Percentiles rank a stretch among this genome's conserved stretches.
phyloP scores from a whole-genome alignment of 176 grass and related monocot genomes.

The Microstegium vimineum region DNA sequence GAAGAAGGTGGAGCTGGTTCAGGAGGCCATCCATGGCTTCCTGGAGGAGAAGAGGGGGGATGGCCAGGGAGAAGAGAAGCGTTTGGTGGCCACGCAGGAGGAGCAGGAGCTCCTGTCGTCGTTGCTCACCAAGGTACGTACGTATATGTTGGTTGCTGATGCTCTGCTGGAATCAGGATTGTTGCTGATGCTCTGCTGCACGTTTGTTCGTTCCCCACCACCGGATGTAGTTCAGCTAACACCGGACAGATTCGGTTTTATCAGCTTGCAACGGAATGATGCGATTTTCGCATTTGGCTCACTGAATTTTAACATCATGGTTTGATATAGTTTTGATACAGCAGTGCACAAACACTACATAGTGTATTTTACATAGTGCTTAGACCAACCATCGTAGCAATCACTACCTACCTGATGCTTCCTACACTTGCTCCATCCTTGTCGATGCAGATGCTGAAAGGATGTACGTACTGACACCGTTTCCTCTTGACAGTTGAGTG shows the following conservation, averaged over 20 bases:
- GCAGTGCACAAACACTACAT: too few relatives aligned
- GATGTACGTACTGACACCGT: not conserved
- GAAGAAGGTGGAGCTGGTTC: conserved; percentile 17
- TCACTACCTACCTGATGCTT: too few relatives aligned
- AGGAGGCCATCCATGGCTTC: conserved; percentile 30
- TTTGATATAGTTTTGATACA: not conserved
- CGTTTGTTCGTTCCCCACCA: not conserved
- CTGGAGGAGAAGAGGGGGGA: conserved; percentile 15
- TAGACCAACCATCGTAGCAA: too few relatives aligned
- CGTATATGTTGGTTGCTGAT: too few relatives aligned
- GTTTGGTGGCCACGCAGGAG: not conserved
- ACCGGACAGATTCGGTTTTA: not conserved
- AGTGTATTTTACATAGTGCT: too few relatives aligned
- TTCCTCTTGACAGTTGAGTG: conserved; percentile 1
- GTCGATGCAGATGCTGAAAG: not conserved
- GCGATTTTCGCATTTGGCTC: too few relatives aligned
- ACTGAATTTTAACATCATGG: not conserved
- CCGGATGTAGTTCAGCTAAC: not conserved
- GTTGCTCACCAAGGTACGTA: conserved; percentile 37
- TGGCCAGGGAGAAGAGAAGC: not conserved
- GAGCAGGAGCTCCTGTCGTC: conserved; percentile 29
- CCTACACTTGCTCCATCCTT: too few relatives aligned
- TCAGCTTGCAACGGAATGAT: too few relatives aligned
- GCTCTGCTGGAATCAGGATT: not conserved
- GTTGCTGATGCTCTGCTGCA: not conserved